These are phyloP conservation scores for Nemophila menziesii DNA, from an alignment of 257 asterid species.

Conservation along the genomic window DNA sequence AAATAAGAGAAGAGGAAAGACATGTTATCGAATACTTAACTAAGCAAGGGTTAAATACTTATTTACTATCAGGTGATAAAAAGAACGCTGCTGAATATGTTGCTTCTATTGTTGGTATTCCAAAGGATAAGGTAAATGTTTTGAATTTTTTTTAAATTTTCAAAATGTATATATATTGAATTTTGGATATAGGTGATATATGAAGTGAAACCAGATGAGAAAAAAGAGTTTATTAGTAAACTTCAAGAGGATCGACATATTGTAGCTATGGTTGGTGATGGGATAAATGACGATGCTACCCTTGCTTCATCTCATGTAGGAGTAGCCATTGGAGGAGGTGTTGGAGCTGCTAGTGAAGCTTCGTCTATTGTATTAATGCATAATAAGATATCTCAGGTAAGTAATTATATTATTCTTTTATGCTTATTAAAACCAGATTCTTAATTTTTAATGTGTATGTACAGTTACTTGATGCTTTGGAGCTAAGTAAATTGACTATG, in stretches of 20 bases:
- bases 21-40: slow-evolving; percentile 69
- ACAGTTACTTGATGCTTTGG: slow-evolving; percentile 95
- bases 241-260: slow-evolving; percentile 57
- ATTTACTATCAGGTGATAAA: slow-evolving; percentile 95
- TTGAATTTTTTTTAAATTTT: no score
- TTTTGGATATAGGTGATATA: slow-evolving; percentile 58
- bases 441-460: no score
- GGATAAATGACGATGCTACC: slow-evolving; percentile 98
- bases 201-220: slow-evolving; percentile 83
- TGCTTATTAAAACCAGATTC: neutral
- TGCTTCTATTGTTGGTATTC: slow-evolving; percentile 96
- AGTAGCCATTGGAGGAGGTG: slow-evolving; percentile 90
- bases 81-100: slow-evolving; percentile 84
- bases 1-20: slow-evolving; percentile 88
- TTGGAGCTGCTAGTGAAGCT: slow-evolving; percentile 97
- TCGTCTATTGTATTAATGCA: slow-evolving; percentile 94
- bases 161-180: no score
- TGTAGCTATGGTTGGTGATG: slow-evolving; percentile 99
- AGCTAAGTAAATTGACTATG: slow-evolving; percentile 92
- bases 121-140: slow-evolving; percentile 77
- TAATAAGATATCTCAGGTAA: slow-evolving; percentile 84
- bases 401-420: neutral
- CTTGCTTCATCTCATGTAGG: slow-evolving; percentile 93
- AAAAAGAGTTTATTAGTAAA: slow-evolving; percentile 54
- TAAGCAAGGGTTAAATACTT: slow-evolving; percentile 65